These are phyloP conservation scores for Cadophora sp. DNA, from an alignment of 2,329 filamentous ascomycete species.

Conservation along the genomic window DNA sequence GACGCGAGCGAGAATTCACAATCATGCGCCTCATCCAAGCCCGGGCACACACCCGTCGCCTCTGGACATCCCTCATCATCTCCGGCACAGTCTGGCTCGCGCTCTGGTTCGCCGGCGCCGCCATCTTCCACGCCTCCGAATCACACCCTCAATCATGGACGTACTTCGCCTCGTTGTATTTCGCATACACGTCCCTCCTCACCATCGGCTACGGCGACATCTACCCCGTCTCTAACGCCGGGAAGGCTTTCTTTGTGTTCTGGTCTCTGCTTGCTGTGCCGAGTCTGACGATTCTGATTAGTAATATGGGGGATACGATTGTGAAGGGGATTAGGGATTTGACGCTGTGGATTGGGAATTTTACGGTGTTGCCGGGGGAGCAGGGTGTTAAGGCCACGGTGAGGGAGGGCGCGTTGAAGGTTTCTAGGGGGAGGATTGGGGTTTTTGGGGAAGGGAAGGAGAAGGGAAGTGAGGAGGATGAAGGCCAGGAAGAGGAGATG, in stretches of 20 bases:
- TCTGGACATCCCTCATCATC: constrained; percentile 75
- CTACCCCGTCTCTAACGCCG: constrained; percentile 77
- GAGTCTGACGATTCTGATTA: constrained; percentile 86
- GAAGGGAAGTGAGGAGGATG: not conserved
- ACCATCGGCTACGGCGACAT: constrained; percentile 90
- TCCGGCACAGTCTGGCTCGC: constrained; percentile 73
- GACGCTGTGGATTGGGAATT: constrained; percentile 62
- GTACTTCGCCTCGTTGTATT: constrained; percentile 86
- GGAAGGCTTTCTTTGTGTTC: constrained; percentile 89
- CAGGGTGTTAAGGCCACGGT: constrained; percentile 54
- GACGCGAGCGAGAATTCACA: constrained; percentile 74
- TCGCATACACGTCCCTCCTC: constrained; percentile 81
- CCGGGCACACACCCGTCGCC: constrained; percentile 67
- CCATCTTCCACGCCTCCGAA: constrained; percentile 69
- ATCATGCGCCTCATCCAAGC: constrained; percentile 83
- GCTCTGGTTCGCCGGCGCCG: constrained; percentile 82
- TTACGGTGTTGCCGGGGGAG: constrained; percentile 68
- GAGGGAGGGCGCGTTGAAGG: constrained; percentile 51
- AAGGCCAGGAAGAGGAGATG: constrained; percentile 48
- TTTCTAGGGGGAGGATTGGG: constrained; percentile 55
- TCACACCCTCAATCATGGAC: constrained; percentile 59
- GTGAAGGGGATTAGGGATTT: constrained; percentile 66
- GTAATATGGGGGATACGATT: constrained; percentile 83
- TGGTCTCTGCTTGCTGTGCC: constrained; percentile 88
- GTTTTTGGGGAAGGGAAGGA: constrained; percentile 47